Base-by-base conservation (phyloP, 2,329 filamentous ascomycete species). In the Colletotrichum sp. region DNA sequence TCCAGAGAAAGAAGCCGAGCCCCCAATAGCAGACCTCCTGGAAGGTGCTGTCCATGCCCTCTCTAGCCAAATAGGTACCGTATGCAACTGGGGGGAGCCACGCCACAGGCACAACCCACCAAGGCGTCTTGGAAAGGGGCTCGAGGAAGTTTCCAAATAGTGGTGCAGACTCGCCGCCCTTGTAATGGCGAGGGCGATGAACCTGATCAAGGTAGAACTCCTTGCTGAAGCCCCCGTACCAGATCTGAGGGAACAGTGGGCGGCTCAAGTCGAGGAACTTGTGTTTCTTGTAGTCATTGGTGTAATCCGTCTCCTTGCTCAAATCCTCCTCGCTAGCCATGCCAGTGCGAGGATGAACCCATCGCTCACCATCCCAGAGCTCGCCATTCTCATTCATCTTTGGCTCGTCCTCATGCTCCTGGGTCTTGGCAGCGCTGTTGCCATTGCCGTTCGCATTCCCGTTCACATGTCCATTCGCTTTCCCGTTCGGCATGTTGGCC, bases 101-200 rank as follows among this genome's bases (percentile, higher is more conserved):
- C 3, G 98, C 76, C 0, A 89, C 89, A 4, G 97, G 97, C 13
- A 99, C 90, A 60, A 98, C 84, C 92, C 94, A 99, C 97, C 97
- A 99, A 2, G 97, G 92, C 4, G 97, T 99, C 89, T 96, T 94
- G 84, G 93, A 96, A 75, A 99, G 87, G n/a, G 97, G 97, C 86
- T 99, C 97, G n/a, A 99, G 88, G 84, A 99, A 98, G 86, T 99
- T 99, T 76, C 97, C 97, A 85, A 99, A 99, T 28, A 99, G 87
- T 24, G 97, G 97, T 48, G 97, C 97, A 8, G 96, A 98, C 77
- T 93, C 92, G 74, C 97, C 97, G 78, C 96, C 96, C 83, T 93
- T 98, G 90, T 99, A 99, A 85, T 99, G 96, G 75, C 97, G 93
- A 21, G 97, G 97, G 60, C 97, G 93, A 84, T 99, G 97, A 68